Conservation (phyloP, 2,329 filamentous ascomycete genomes). For the Fusarium chuoi region DNA sequence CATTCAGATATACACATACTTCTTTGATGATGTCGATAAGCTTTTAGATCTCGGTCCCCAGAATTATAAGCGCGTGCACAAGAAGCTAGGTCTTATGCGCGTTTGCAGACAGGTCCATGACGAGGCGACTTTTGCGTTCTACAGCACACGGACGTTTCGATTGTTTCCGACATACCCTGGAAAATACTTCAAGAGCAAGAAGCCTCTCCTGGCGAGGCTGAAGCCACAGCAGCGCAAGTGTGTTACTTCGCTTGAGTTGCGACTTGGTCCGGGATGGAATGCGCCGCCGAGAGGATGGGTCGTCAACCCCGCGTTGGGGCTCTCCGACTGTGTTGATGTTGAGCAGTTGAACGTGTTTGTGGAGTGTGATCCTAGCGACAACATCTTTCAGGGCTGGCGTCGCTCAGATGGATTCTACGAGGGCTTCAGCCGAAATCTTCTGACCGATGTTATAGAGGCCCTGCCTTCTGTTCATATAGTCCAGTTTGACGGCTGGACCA, state of each 20-base stretch:
- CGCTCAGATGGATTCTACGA: constrained; percentile 76
- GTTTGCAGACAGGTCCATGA: constrained; percentile 69
- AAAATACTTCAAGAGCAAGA: constrained; percentile 77
- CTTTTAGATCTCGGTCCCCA: constrained; percentile 74
- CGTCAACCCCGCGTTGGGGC: constrained; percentile 71
- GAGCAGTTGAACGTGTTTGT: constrained; percentile 73
- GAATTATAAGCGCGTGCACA: constrained; percentile 71
- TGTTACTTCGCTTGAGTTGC: constrained; percentile 73
- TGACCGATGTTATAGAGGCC: constrained; percentile 65
- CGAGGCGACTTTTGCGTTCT: constrained; percentile 74
- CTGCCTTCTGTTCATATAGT: constrained; percentile 67
- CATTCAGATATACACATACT: constrained; percentile 72
- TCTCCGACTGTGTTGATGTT: constrained; percentile 69
- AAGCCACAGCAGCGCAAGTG: constrained; percentile 67
- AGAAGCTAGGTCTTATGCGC: constrained; percentile 68
- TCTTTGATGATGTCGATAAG: constrained; percentile 64
- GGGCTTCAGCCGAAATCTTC: constrained; percentile 67
- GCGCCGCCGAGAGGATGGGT: constrained; percentile 77
- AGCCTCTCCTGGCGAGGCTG: constrained; percentile 74
- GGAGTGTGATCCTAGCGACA: constrained; percentile 76
- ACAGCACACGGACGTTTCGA: constrained; percentile 69
- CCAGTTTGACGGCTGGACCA: constrained; percentile 76
- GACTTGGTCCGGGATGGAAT: constrained; percentile 78
- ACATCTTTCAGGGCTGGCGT: constrained; percentile 74
- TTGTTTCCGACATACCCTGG: constrained; percentile 74